These are phyloP conservation scores for Fusarium oxysporum DNA, from an alignment of 2,329 filamentous ascomycete species.

Conservation along the genomic window DNA sequence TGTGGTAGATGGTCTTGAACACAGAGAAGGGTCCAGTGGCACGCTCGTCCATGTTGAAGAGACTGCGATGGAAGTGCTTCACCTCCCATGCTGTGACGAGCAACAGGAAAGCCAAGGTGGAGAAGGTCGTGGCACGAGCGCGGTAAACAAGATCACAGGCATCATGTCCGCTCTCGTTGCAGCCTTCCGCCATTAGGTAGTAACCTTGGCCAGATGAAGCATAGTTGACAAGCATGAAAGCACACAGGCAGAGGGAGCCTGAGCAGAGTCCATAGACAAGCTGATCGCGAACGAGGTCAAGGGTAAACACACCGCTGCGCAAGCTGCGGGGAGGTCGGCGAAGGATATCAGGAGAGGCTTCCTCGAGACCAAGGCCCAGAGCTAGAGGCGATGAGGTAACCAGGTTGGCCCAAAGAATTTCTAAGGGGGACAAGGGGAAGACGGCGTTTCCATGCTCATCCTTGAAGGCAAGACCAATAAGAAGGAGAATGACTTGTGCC, in stretches of 20 bases:
- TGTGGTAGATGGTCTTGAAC: slow-evolving; percentile 73
- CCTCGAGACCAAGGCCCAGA: slow-evolving; percentile 78
- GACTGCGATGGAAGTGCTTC: slow-evolving; percentile 75
- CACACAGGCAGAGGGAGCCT: slow-evolving; percentile 69
- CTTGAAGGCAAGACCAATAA: slow-evolving; percentile 77
- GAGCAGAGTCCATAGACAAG: slow-evolving; percentile 74
- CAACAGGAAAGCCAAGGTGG: slow-evolving; percentile 74
- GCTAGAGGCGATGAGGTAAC: slow-evolving; percentile 78
- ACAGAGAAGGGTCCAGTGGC: slow-evolving; percentile 63
- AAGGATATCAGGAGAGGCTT: slow-evolving; percentile 75
- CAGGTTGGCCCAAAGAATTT: slow-evolving; percentile 83
- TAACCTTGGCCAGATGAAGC: slow-evolving; percentile 57
- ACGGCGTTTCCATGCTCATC: slow-evolving; percentile 69
- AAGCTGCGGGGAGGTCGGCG: slow-evolving; percentile 72
- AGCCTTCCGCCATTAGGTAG: slow-evolving; percentile 63
- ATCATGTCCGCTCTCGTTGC: slow-evolving; percentile 65
- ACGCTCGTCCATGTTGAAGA: slow-evolving; percentile 73
- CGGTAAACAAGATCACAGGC: slow-evolving; percentile 70
- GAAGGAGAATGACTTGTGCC: slow-evolving; percentile 74
- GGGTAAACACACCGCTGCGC: slow-evolving; percentile 70
- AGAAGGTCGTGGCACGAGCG: slow-evolving; percentile 76
- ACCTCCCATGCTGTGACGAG: slow-evolving; percentile 80
- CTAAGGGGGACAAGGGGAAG: slow-evolving; percentile 77
- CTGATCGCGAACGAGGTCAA: slow-evolving; percentile 74
- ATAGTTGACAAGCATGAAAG: slow-evolving; percentile 72